Evolutionary conservation across 2,329 filamentous ascomycete genomes (phyloP), one percentile per base, ranked within the genome.

Genomic region (Zarea fungicola): DNA sequence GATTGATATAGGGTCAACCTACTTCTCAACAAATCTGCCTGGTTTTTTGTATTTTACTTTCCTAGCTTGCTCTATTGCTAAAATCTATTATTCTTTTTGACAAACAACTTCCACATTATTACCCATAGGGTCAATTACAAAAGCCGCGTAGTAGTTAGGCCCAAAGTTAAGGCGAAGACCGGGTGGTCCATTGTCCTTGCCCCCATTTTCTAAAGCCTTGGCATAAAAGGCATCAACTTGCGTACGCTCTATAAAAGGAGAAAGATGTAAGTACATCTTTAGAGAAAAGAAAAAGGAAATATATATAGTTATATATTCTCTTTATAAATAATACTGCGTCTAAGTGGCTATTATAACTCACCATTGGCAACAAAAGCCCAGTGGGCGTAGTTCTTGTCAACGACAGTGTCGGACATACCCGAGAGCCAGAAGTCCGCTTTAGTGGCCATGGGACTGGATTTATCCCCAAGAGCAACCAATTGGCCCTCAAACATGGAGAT

Each of bases 221-320:
- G 54, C 40, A 50, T 75, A 62, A 51, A 74, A 75, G 0, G 62
- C 65, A 45, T 73, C 65, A 21, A 75, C 71, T 2, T 60, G 55
- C 3, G 60, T 62, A 21, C 61, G 65, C 48, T 66, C 68, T 73
- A 42, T 9, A 35, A 48, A 13, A 3, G 11, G 1, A 10, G 6
- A 2, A 23, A 22, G 26, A 36, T 8, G 21, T 21, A 11, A 9
- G 23, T 14, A 2, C 6, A 2, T 19, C 10, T 26, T 2, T 14
- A 6, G 8, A 19, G 13, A 3, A 5, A 13, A 37, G 13, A 36
- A 22, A 6, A 26, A 7, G 19, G 11, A 19, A n/a, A n/a, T n/a
- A n/a, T n/a, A n/a, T n/a, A n/a, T n/a, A n/a, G n/a, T n/a, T n/a
- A n/a, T n/a, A n/a, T n/a, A n/a, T n/a, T n/a, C n/a, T n/a, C n/a